Conservation (phyloP, 306 rosid species). For the Cicer arietinum region DNA sequence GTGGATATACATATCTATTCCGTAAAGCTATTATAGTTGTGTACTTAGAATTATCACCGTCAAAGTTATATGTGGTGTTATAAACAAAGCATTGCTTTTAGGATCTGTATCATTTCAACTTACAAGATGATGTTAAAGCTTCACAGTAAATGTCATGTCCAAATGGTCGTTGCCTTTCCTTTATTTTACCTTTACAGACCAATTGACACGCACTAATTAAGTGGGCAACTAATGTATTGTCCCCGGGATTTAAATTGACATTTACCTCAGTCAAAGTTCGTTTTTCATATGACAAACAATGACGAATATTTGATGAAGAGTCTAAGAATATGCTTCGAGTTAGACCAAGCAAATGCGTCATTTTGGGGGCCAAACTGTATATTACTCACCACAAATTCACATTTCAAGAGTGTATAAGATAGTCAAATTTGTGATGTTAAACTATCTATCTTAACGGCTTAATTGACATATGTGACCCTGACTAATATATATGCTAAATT, state of each 20-base stretch:
- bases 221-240: conserved; percentile 6
- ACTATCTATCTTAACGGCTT: background rate
- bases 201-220: background rate
- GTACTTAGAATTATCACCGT: conserved; percentile 4
- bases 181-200: background rate
- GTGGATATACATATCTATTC: background rate
- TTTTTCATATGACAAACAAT: background rate
- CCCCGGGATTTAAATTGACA: background rate
- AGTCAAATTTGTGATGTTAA: conserved; percentile 34
- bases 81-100: background rate
- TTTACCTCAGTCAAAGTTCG: conserved; percentile 21
- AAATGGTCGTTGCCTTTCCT: background rate
- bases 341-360: conserved; percentile 40
- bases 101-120: conserved; percentile 12
- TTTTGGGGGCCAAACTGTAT: conserved; percentile 39
- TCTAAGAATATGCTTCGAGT: conserved; percentile 45
- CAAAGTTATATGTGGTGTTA: background rate
- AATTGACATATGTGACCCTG: background rate
- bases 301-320: conserved; percentile 41
- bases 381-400: conserved; percentile 10
- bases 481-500: background rate
- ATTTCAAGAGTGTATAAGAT: background rate
- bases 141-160: background rate
- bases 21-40: conserved; percentile 3
- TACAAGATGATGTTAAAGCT: background rate